These are phyloP conservation scores for Eucalyptus decipiens DNA, from an alignment of 345 rosid species.

Conservation along the genomic window DNA sequence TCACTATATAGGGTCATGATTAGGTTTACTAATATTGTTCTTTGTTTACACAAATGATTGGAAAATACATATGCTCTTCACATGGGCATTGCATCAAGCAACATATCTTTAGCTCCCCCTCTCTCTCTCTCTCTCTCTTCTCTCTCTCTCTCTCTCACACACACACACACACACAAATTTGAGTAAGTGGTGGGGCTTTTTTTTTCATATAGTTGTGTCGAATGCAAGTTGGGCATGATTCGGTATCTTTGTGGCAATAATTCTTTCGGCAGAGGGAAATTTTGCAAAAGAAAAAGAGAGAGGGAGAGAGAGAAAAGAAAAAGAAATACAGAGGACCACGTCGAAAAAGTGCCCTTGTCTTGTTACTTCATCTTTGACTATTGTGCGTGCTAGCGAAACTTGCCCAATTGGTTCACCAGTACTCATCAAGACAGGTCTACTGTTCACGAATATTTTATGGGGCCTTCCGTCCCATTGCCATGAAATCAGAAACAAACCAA, in stretches of 20 bases:
- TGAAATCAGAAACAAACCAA: neutral
- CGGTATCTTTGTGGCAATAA: neutral
- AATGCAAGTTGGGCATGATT: neutral
- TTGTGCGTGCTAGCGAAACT: neutral
- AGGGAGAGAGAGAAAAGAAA: neutral
- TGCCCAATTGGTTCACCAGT: neutral
- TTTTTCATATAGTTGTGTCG: neutral
- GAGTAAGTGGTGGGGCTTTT: neutral
- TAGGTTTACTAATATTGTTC: neutral
- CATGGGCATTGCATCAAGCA: slow-evolving; percentile 22
- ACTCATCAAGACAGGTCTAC: neutral
- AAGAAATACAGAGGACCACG: neutral
- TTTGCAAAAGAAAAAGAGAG: neutral
- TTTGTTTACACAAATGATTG: neutral
- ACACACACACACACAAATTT: neutral
- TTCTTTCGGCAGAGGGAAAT: neutral
- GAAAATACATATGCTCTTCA: slow-evolving; percentile 25
- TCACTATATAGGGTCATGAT: neutral
- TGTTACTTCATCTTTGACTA: neutral
- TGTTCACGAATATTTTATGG: neutral
- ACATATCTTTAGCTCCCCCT: slow-evolving; percentile 3
- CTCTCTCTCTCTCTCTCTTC: neutral
- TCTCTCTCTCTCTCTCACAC: neutral
- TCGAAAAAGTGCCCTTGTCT: neutral
- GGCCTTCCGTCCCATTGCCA: neutral